These are phyloP conservation scores for Brassica hybrid DNA, from an alignment of 441 rosid genomes.

Conservation along the genomic window DNA sequence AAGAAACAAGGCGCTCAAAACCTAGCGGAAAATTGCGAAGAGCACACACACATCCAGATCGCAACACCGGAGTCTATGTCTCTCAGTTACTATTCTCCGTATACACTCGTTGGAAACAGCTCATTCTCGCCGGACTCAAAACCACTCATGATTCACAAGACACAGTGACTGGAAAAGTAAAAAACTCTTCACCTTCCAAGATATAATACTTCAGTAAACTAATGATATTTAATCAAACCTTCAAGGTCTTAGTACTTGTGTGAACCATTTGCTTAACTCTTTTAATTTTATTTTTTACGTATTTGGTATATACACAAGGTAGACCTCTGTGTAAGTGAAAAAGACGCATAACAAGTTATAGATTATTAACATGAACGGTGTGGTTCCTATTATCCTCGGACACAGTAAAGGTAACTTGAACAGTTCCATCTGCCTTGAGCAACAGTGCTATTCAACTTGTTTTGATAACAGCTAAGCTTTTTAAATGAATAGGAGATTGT, in stretches of 20 bases:
- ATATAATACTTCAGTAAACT: background rate
- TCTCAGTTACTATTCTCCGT: conserved; percentile 21
- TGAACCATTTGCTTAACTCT: conserved; percentile 5
- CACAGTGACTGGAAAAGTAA: conserved; percentile 21
- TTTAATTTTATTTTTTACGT: conserved; percentile 14
- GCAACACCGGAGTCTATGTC: conserved; percentile 16
- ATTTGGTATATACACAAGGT: conserved; percentile 28
- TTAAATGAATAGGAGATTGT: conserved; percentile 50
- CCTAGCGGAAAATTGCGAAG: conserved; percentile 11
- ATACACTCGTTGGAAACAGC: conserved; percentile 11
- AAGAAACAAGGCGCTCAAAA: conserved; percentile 10
- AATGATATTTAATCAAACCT: background rate
- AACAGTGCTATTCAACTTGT: too few relatives aligned
- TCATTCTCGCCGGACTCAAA: conserved; percentile 26
- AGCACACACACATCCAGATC: conserved; percentile 9
- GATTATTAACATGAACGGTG: conserved; percentile 50
- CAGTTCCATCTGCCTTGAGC: too few relatives aligned
- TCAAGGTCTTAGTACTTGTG: background rate
- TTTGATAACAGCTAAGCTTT: background rate
- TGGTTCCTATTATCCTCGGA: conserved; percentile 65
- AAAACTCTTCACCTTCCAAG: background rate
- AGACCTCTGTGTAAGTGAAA: conserved; percentile 14
- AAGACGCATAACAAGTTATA: background rate
- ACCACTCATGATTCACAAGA: conserved; percentile 20
- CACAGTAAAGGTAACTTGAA: conserved; percentile 79